Percentiles rank a stretch among this genome's conserved stretches.
Conservation (phyloP, 2,329 filamentous ascomycete genomes). For the Aspergillus sp. region DNA sequence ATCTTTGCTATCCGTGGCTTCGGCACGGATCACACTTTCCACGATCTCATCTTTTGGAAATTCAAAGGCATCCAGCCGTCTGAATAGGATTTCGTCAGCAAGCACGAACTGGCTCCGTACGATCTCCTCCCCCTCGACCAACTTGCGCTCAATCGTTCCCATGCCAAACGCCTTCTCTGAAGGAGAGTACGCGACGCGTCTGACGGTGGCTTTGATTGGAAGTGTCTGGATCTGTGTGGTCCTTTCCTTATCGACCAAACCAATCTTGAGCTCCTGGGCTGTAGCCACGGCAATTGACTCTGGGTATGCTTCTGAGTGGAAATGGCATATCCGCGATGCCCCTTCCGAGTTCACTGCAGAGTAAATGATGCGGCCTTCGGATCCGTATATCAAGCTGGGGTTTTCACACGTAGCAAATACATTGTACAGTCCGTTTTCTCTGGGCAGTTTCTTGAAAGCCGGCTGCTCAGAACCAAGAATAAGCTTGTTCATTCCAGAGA, state of each 20-base stretch:
- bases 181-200: slow-evolving; percentile 81
- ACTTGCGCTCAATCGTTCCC: slow-evolving; percentile 75
- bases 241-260: slow-evolving; percentile 76
- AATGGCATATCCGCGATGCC: slow-evolving; percentile 76
- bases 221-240: slow-evolving; percentile 86
- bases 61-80: slow-evolving; percentile 69
- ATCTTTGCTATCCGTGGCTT: slow-evolving; percentile 62
- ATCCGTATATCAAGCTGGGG: slow-evolving; percentile 87
- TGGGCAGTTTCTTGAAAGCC: slow-evolving; percentile 74
- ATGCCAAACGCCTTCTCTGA: slow-evolving; percentile 79
- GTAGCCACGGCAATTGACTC: slow-evolving; percentile 80
- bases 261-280: slow-evolving; percentile 72
- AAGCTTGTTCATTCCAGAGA: slow-evolving; percentile 76
- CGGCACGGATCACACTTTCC: slow-evolving; percentile 77
- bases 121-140: slow-evolving; percentile 70
- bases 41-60: slow-evolving; percentile 72
- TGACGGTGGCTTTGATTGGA: slow-evolving; percentile 76
- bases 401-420: slow-evolving; percentile 95
- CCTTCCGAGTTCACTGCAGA: slow-evolving; percentile 91
- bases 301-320: slow-evolving; percentile 79
- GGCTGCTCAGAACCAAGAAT: slow-evolving; percentile 84
- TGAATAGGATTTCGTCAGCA: slow-evolving; percentile 87
- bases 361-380: slow-evolving; percentile 84
- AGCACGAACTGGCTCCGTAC: slow-evolving; percentile 81
- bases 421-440: slow-evolving; percentile 65